phyloP scores from a whole-genome alignment of 2,329 filamentous ascomycete genomes.

The Ceratocystis alfenasii region DNA sequence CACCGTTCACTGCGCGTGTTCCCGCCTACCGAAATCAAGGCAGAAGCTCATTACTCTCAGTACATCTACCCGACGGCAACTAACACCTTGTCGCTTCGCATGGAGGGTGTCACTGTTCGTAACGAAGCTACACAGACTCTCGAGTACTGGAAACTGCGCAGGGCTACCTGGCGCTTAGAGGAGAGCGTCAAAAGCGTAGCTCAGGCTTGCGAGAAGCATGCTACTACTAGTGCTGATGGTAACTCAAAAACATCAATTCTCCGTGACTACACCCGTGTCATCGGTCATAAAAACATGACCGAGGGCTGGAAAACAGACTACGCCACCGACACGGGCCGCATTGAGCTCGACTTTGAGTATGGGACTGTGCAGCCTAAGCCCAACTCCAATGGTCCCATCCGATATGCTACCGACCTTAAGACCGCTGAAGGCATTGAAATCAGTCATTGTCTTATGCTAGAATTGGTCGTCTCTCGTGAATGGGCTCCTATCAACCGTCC shows the following conservation, averaged over 20 bases:
- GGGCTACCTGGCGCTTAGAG: conserved; percentile 85
- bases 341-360: conserved; percentile 57
- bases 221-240: conserved; percentile 34
- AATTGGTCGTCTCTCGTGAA: conserved; percentile 90
- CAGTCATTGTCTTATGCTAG: conserved; percentile 74
- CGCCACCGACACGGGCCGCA: conserved; percentile 41
- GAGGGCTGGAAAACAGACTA: conserved; percentile 77
- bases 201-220: conserved; percentile 67
- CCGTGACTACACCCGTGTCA: conserved; percentile 62
- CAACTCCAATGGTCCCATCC: conserved; percentile 26
- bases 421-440: conserved; percentile 64
- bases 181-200: conserved; percentile 72
- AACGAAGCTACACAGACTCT: conserved; percentile 60
- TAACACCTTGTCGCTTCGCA: conserved; percentile 65
- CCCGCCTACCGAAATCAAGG: conserved; percentile 86
- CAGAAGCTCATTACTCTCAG: conserved; percentile 67
- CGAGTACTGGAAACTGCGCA: conserved; percentile 74
- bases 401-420: conserved; percentile 67
- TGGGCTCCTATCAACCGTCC: conserved; percentile 61
- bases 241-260: conserved; percentile 48
- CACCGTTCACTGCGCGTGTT: conserved; percentile 90
- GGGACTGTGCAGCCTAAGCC: conserved; percentile 39
- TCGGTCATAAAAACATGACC: conserved; percentile 73
- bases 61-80: conserved; percentile 77
- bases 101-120: conserved; percentile 70